Evolutionary conservation across 2,329 filamentous ascomycete species (phyloP).

Genomic region (Clarireedia sp.): DNA sequence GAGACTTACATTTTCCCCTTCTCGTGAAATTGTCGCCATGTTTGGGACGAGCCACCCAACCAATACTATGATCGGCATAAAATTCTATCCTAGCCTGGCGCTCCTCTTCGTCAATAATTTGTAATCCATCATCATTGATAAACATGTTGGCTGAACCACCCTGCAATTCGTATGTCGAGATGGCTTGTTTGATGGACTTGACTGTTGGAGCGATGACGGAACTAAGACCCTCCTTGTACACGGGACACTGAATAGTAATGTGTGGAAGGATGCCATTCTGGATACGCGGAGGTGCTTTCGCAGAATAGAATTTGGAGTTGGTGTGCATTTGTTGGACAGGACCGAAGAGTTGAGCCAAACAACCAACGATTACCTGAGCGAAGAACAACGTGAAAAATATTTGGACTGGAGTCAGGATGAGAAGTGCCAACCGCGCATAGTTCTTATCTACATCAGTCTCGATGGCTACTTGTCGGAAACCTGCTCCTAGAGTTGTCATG

Average conservation of each 20-base stretch:
- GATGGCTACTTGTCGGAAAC: conserved; percentile 60
- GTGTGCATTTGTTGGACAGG: conserved; percentile 63
- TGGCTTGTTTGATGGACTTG: conserved; percentile 68
- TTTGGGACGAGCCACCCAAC: conserved; percentile 59
- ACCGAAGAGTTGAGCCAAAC: conserved; percentile 66
- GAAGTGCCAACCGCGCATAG: conserved; percentile 55
- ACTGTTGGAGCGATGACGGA: conserved; percentile 72
- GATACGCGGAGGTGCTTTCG: conserved; percentile 56
- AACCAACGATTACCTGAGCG: conserved; percentile 68
- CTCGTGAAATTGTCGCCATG: conserved; percentile 56
- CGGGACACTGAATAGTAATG: conserved; percentile 76
- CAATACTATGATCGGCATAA: conserved; percentile 61
- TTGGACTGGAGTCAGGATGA: conserved; percentile 61
- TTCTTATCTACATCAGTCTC: conserved; percentile 57
- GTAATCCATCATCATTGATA: conserved; percentile 67
- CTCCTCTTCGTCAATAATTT: conserved; percentile 56
- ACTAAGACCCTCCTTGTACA: conserved; percentile 76
- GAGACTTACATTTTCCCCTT: conserved; percentile 44
- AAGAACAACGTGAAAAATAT: conserved; percentile 81
- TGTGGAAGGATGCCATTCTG: conserved; percentile 54
- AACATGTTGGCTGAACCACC: conserved; percentile 74
- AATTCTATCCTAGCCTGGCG: conserved; percentile 57
- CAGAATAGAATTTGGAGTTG: conserved; percentile 80
- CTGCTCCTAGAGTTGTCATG: conserved; percentile 58
- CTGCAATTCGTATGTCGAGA: conserved; percentile 69